Evolutionary conservation across 805 yeast species (phyloP).

Genomic region (Cyberlindnera nakhonratchasimensis): DNA sequence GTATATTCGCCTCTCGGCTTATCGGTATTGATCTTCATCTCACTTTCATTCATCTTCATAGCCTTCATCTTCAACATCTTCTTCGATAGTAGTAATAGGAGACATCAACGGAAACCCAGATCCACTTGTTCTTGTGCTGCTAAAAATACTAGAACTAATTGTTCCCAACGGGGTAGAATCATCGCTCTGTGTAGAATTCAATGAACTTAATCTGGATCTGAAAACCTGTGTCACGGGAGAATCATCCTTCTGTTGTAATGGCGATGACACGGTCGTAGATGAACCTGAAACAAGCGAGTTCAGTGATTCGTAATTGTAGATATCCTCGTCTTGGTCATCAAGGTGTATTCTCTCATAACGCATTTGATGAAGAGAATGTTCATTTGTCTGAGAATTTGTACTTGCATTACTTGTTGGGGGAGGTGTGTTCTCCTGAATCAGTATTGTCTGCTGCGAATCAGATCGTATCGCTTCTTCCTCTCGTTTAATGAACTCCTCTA

Average conservation of each 20-base stretch:
- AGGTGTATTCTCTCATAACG: conserved; percentile 5
- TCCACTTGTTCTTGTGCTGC: conserved; percentile 11
- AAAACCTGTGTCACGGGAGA: conserved; percentile 21
- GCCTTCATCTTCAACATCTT: conserved; percentile 19
- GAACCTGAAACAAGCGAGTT: conserved; percentile 15
- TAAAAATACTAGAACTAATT: conserved; percentile 18
- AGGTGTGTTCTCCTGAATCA: conserved; percentile 7
- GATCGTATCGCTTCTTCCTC: conserved; percentile 4
- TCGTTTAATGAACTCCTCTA: conserved; percentile 10
- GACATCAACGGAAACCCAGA: conserved; percentile 16
- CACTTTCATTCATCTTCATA: background rate
- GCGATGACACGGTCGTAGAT: conserved; percentile 10
- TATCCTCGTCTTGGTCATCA: conserved; percentile 24
- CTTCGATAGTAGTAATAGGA: conserved; percentile 22
- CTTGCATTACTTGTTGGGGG: conserved; percentile 1
- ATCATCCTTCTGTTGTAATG: conserved; percentile 6
- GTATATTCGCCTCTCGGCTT: no score
- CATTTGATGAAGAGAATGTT: background rate
- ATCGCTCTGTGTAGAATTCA: conserved; percentile 6
- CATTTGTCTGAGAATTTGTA: background rate
- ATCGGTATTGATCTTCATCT: no score
- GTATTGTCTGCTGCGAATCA: conserved; percentile 4
- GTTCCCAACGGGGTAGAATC: conserved; percentile 4
- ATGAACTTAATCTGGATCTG: conserved; percentile 18
- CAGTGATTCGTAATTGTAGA: conserved; percentile 17